Evolutionary conservation across 2,329 filamentous ascomycete genomes (phyloP).

Genomic region (Alternaria longipes): DNA sequence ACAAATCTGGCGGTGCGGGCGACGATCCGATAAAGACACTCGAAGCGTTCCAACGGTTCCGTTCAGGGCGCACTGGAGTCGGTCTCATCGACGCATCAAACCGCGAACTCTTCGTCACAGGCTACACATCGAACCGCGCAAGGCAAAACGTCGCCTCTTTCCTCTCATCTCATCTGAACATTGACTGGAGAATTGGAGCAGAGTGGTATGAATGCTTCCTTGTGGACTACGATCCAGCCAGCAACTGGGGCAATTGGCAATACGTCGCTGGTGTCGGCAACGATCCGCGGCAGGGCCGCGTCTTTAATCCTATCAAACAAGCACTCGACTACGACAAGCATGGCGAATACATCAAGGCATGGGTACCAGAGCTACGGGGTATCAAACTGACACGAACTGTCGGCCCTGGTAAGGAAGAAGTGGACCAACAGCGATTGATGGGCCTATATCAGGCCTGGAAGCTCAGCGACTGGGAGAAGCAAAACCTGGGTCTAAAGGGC

Average conservation of each 20-base stretch:
- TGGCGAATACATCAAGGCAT: slow-evolving; percentile 75
- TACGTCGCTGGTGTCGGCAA: slow-evolving; percentile 83
- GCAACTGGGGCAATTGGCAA: slow-evolving; percentile 86
- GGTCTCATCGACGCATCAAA: slow-evolving; percentile 81
- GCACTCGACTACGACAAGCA: slow-evolving; percentile 77
- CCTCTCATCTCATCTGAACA: slow-evolving; percentile 73
- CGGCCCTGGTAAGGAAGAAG: slow-evolving; percentile 35
- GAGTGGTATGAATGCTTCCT: slow-evolving; percentile 84
- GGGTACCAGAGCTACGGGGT: slow-evolving; percentile 72
- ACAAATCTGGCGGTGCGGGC: slow-evolving; percentile 42
- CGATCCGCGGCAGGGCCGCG: slow-evolving; percentile 75
- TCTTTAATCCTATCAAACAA: slow-evolving; percentile 86
- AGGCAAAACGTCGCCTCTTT: slow-evolving; percentile 81
- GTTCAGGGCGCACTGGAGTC: slow-evolving; percentile 74
- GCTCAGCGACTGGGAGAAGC: slow-evolving; percentile 66
- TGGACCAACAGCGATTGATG: slow-evolving; percentile 55
- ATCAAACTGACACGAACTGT: slow-evolving; percentile 52
- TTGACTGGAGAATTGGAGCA: slow-evolving; percentile 83
- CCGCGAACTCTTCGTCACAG: slow-evolving; percentile 76
- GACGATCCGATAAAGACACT: slow-evolving; percentile 56
- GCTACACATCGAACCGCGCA: slow-evolving; percentile 79
- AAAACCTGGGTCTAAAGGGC: slow-evolving; percentile 64
- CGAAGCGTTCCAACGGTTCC: slow-evolving; percentile 65
- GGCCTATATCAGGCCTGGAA: slow-evolving; percentile 77
- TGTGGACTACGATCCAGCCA: slow-evolving; percentile 78